These are phyloP conservation scores for Leccinum truebloodii DNA, from an alignment of 768 basidiomycete species.

Conservation along the genomic window DNA sequence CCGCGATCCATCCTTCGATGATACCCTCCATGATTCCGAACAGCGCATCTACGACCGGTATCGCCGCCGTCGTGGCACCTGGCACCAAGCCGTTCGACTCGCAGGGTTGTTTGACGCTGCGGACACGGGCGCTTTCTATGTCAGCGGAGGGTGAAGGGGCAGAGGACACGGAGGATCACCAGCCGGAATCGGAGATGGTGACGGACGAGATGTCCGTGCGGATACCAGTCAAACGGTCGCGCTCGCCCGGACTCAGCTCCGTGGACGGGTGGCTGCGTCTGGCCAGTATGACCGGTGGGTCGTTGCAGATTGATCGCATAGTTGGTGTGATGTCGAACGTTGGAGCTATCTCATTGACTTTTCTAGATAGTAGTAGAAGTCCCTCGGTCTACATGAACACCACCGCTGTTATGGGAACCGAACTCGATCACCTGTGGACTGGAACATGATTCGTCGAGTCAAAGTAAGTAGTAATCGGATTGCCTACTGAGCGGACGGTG, in stretches of 20 bases:
- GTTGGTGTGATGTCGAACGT: too few species aligned
- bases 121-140: constrained; percentile 72
- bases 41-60: constrained; percentile 26
- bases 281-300: background rate
- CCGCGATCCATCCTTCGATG: constrained; percentile 73
- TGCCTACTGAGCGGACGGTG: too few species aligned
- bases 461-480: too few species aligned
- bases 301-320: background rate
- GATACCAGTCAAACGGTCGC: constrained; percentile 31
- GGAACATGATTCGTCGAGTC: too few species aligned
- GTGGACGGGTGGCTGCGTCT: background rate
- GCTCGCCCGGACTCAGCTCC: constrained; percentile 9
- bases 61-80: constrained; percentile 44
- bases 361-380: too few species aligned
- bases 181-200: constrained; percentile 37
- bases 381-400: too few species aligned
- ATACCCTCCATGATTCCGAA: constrained; percentile 49
- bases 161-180: constrained; percentile 21
- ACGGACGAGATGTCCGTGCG: constrained; percentile 40
- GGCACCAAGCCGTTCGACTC: constrained; percentile 82
- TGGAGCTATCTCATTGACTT: too few species aligned
- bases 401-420: too few species aligned
- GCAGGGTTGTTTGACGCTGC: constrained; percentile 80
- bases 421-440: too few species aligned
- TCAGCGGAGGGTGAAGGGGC: background rate